Percentiles rank a stretch among this genome's conserved stretches.
phyloP scores from a whole-genome alignment of 257 asterid species.

The Misopates orontium region DNA sequence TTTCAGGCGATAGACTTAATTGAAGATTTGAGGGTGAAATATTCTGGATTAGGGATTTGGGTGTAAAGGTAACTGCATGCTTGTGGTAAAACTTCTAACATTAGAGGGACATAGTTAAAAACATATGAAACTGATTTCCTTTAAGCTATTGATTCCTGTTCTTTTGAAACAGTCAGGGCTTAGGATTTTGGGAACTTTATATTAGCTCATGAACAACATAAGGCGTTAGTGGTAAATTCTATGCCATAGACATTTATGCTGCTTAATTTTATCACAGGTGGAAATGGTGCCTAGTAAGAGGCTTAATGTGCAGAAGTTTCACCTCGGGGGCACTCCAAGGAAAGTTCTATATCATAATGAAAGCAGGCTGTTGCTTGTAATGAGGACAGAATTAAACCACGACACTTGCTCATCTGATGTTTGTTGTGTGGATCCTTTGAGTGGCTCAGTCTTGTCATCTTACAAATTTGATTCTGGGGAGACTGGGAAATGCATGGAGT shows the following conservation, averaged over 20 bases:
- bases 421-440: conserved; percentile 91
- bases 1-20: not conserved
- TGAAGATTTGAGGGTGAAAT: not conserved
- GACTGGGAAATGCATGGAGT: conserved; percentile 95
- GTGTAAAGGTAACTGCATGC: not conserved
- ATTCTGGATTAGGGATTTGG: not conserved
- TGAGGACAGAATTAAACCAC: conserved; percentile 81
- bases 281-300: conserved; percentile 98
- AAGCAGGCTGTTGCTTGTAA: conserved; percentile 74
- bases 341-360: conserved; percentile 82
- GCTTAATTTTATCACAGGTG: conserved; percentile 54
- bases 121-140: not conserved
- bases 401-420: conserved; percentile 82
- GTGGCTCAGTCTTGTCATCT: conserved; percentile 74
- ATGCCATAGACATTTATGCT: conserved; percentile 19
- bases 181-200: not conserved
- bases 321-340: conserved; percentile 94
- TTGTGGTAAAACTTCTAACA: not conserved
- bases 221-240: not conserved
- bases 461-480: conserved; percentile 90
- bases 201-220: conserved; percentile 9
- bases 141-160: not conserved
- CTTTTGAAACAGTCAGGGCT: not conserved
- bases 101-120: not conserved
- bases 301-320: conserved; percentile 96